These are phyloP conservation scores for Thielaviopsis punctulata DNA, from an alignment of 2,329 filamentous ascomycete genomes.

Conservation along the genomic window DNA sequence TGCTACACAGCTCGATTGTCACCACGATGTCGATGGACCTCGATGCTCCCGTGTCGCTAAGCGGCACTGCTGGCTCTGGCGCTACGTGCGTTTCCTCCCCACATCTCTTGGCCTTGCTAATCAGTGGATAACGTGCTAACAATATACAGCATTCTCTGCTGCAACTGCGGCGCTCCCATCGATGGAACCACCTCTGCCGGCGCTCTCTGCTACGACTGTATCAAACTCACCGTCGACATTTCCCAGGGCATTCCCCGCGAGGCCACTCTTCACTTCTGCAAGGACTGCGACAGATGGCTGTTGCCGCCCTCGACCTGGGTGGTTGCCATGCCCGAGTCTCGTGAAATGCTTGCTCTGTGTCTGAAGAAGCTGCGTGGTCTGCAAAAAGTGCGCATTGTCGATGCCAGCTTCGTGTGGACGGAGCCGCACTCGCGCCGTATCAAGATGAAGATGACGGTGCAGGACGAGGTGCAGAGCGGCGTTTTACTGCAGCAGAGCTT, in stretches of 20 bases:
- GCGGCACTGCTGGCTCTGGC: slow-evolving; percentile 16
- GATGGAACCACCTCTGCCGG: slow-evolving; percentile 76
- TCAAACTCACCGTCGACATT: slow-evolving; percentile 88
- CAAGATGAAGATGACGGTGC: slow-evolving; percentile 90
- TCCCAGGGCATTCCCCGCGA: slow-evolving; percentile 83
- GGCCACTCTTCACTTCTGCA: slow-evolving; percentile 75
- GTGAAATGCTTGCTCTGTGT: slow-evolving; percentile 83
- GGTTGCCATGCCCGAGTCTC: slow-evolving; percentile 66
- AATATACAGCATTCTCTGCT: slow-evolving; percentile 65
- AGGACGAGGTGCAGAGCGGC: slow-evolving; percentile 47
- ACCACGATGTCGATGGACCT: slow-evolving; percentile 26
- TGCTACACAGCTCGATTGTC: not conserved
- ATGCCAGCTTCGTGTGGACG: slow-evolving; percentile 95
- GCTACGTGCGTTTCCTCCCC: slow-evolving; percentile 23
- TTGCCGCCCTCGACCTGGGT: slow-evolving; percentile 78
- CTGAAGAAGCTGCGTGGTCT: slow-evolving; percentile 74
- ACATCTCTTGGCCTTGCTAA: not conserved
- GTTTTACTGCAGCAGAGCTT: slow-evolving; percentile 77
- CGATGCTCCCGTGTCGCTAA: slow-evolving; percentile 26
- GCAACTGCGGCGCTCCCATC: slow-evolving; percentile 91
- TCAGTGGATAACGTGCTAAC: slow-evolving; percentile 5
- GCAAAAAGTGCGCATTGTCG: slow-evolving; percentile 81
- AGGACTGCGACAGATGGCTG: slow-evolving; percentile 88
- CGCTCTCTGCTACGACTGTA: slow-evolving; percentile 87
- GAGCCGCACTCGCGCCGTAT: slow-evolving; percentile 87